A percentile compares a stretch with the other conserved stretches of the same genome.
These are phyloP conservation scores for Scheffersomyces ergatensis DNA, from an alignment of 805 yeast species.

Conservation along the genomic window DNA sequence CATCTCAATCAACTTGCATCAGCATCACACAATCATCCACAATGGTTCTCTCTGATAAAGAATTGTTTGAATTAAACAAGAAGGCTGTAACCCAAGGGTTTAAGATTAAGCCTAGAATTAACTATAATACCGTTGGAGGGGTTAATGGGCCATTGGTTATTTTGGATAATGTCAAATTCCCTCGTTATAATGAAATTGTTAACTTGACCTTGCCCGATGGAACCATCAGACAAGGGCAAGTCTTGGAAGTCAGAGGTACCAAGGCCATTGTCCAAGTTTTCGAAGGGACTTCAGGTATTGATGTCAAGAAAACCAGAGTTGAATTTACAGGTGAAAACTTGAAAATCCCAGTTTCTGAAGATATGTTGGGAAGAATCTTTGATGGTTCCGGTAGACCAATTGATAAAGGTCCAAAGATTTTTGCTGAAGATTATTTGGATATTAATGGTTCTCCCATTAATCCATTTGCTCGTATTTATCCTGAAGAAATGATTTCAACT, in stretches of 20 bases:
- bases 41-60: constrained; percentile 39
- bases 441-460: constrained; percentile 99
- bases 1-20: no score
- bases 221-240: constrained; percentile 92
- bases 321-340: constrained; percentile 95
- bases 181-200: constrained; percentile 92
- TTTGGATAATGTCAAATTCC: constrained; percentile 47
- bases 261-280: constrained; percentile 98
- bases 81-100: constrained; percentile 91
- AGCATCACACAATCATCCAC: not conserved
- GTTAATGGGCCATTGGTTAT: constrained; percentile 97
- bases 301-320: constrained; percentile 94
- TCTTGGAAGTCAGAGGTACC: constrained; percentile 93
- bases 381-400: constrained; percentile 99
- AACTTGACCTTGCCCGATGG: constrained; percentile 97
- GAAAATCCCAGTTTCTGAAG: constrained; percentile 94
- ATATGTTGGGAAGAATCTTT: constrained; percentile 94
- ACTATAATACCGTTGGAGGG: constrained; percentile 96
- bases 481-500: constrained; percentile 99
- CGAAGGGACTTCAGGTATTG: constrained; percentile 98
- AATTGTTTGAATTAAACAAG: constrained; percentile 73
- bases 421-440: constrained; percentile 97
- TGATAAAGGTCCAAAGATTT: constrained; percentile 96
- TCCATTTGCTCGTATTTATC: constrained; percentile 97
- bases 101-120: constrained; percentile 84